A percentile compares a stretch with the other conserved stretches of the same genome.
phyloP scores from a whole-genome alignment of 371 early-diverging fungal species.

The Mucor irregularis region DNA sequence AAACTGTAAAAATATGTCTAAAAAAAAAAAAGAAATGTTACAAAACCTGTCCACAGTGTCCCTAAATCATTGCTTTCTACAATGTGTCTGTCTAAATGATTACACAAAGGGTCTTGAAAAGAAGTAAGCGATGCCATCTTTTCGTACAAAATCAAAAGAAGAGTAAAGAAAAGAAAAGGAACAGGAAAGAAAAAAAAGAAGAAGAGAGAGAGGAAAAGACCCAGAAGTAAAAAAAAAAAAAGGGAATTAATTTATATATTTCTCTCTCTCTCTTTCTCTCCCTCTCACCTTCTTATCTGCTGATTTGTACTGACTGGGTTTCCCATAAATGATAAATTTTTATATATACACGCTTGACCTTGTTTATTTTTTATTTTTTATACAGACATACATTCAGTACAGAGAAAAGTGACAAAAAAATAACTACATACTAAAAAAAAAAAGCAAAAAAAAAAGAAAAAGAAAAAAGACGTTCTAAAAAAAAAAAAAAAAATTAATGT shows the following conservation, averaged over 20 bases:
- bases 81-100: slow-evolving; percentile 1
- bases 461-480: neutral
- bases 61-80: slow-evolving; percentile 5
- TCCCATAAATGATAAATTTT: too few species aligned
- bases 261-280: neutral
- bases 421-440: neutral
- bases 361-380: neutral
- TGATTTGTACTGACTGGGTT: too few species aligned
- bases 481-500: slow-evolving; percentile 3
- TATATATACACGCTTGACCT: slow-evolving; percentile 4
- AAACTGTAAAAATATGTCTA: too few species aligned
- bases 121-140: neutral
- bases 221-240: neutral
- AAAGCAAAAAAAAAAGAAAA: neutral
- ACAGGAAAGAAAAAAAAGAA: slow-evolving; percentile 3
- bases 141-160: neutral
- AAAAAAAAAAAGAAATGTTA: neutral
- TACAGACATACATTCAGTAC: neutral
- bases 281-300: slow-evolving; percentile 4
- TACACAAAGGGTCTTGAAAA: neutral
- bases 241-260: too few species aligned
- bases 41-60: slow-evolving; percentile 24
- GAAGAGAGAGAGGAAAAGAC: slow-evolving; percentile 8
- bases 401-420: neutral
- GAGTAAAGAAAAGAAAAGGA: neutral